A percentile compares a stretch with the other conserved stretches of the same genome.
Evolutionary conservation across 768 basidiomycete genomes (phyloP).

Genomic region (Lactarius tabidus): DNA sequence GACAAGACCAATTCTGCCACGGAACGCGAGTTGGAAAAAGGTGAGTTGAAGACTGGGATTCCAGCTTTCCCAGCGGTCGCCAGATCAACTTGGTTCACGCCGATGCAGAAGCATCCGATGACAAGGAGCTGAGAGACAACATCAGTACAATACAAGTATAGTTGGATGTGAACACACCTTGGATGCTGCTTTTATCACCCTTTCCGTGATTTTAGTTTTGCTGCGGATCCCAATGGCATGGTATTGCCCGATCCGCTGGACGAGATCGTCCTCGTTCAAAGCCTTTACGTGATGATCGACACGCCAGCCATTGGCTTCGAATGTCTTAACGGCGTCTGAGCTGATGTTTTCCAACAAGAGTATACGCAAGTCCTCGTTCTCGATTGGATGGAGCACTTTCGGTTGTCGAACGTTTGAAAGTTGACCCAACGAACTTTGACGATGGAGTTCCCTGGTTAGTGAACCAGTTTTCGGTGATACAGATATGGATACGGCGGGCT

Average conservation of each 20-base stretch:
- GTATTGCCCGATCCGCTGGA: conserved; percentile 76
- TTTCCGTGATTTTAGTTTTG: conserved; percentile 94
- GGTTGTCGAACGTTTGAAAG: conserved; percentile 45
- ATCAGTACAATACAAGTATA: background rate
- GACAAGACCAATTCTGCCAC: conserved; percentile 97
- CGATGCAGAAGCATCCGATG: conserved; percentile 99
- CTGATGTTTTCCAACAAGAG: conserved; percentile 95
- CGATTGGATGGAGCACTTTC: conserved; percentile 74
- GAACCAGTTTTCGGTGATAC: conserved; percentile 48
- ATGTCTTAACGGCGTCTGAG: conserved; percentile 76
- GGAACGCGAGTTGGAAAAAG: conserved; percentile 97
- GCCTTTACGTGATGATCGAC: conserved; percentile 87
- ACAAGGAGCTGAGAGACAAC: conserved; percentile 65
- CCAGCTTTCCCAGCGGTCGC: conserved; percentile 76
- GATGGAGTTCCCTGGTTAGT: conserved; percentile 34
- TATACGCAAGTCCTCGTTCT: conserved; percentile 75
- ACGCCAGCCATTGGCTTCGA: conserved; percentile 80
- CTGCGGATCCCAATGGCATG: conserved; percentile 96
- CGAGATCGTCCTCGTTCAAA: conserved; percentile 89
- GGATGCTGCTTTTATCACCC: conserved; percentile 79
- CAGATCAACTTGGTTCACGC: conserved; percentile 97
- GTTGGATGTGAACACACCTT: conserved; percentile 49
- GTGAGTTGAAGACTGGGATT: conserved; percentile 98
- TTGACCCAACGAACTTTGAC: conserved; percentile 24
- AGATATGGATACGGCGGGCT: conserved; percentile 47